A percentile compares a stretch with the other conserved stretches of the same genome.
Evolutionary conservation across 1,284 basidiomycete genomes (phyloP).

Genomic region (Vanrija humicola): DNA sequence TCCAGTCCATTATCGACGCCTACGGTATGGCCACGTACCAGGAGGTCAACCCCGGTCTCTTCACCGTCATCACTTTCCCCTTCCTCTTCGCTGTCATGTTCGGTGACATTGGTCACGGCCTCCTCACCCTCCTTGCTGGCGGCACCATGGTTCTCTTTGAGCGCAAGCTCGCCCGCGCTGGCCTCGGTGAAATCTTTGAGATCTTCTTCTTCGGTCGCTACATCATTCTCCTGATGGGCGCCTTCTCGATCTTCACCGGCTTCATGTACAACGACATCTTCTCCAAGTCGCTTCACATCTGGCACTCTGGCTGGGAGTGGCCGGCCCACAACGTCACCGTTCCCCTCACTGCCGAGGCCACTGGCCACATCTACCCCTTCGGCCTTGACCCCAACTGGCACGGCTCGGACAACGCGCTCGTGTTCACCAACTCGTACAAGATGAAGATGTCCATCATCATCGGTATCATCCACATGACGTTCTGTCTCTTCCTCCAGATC

Average conservation of each 20-base stretch:
- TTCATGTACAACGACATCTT: constrained; percentile 99
- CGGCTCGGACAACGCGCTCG: constrained; percentile 81
- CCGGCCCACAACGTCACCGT: constrained; percentile 54
- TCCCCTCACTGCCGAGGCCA: constrained; percentile 57
- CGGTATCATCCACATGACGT: constrained; percentile 98
- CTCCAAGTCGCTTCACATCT: constrained; percentile 86
- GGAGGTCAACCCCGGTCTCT: constrained; percentile 95
- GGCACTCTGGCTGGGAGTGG: constrained; percentile 85
- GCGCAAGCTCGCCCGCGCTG: constrained; percentile 68
- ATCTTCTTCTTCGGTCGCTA: constrained; percentile 97
- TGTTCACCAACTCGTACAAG: constrained; percentile 99
- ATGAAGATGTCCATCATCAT: constrained; percentile 99
- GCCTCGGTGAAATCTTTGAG: constrained; percentile 69
- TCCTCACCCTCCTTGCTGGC: constrained; percentile 74
- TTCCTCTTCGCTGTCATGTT: constrained; percentile 99
- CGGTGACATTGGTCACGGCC: constrained; percentile 95
- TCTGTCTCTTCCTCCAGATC: constrained; percentile 90
- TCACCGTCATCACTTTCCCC: constrained; percentile 91
- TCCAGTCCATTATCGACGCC: constrained; percentile 97
- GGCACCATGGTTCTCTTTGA: constrained; percentile 82
- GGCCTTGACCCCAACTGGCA: constrained; percentile 97
- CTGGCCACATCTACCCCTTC: constrained; percentile 77
- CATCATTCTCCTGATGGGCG: constrained; percentile 95
- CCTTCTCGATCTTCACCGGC: constrained; percentile 93
- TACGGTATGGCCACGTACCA: constrained; percentile 95